Evolutionary conservation across 306 rosid species (phyloP).

Genomic region (Cicer chorassanicum): DNA sequence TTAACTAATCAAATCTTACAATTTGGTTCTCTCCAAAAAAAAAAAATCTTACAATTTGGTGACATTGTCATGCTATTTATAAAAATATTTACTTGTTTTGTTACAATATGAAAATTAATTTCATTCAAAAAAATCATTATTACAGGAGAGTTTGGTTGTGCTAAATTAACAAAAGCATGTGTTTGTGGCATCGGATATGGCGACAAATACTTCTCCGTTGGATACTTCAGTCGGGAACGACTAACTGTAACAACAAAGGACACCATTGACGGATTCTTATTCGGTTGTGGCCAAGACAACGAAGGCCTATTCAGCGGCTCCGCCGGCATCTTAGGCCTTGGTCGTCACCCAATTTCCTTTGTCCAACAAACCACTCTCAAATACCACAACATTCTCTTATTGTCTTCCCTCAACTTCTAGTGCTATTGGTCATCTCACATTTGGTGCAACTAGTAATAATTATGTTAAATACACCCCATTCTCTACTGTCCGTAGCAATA

Average conservation of each 20-base stretch:
- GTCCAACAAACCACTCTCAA: constrained; percentile 65
- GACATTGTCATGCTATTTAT: too few relatives aligned
- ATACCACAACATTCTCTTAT: constrained; percentile 66
- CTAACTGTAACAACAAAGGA: constrained; percentile 46
- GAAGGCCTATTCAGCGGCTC: constrained; percentile 61
- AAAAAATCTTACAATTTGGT: too few relatives aligned
- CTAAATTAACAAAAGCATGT: constrained; percentile 47
- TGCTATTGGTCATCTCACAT: constrained; percentile 58
- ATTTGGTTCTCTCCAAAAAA: too few relatives aligned
- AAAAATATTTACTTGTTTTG: not conserved
- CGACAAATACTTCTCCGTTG: constrained; percentile 62
- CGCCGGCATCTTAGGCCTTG: constrained; percentile 81
- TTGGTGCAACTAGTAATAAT: constrained; percentile 23
- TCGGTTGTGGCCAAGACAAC: constrained; percentile 85
- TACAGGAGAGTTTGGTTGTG: constrained; percentile 58
- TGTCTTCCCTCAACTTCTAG: constrained; percentile 74
- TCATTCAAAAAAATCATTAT: not conserved
- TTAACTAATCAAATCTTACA: too few relatives aligned
- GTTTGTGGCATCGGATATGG: constrained; percentile 59
- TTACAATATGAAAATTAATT: not conserved
- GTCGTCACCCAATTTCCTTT: constrained; percentile 67
- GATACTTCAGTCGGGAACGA: constrained; percentile 60
- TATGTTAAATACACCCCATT: constrained; percentile 61
- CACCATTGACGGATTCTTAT: constrained; percentile 47
- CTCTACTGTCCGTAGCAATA: constrained; percentile 21